Base-by-base conservation (phyloP, 495 filamentous ascomycete species). In the Lasiosphaeris hirsuta region DNA sequence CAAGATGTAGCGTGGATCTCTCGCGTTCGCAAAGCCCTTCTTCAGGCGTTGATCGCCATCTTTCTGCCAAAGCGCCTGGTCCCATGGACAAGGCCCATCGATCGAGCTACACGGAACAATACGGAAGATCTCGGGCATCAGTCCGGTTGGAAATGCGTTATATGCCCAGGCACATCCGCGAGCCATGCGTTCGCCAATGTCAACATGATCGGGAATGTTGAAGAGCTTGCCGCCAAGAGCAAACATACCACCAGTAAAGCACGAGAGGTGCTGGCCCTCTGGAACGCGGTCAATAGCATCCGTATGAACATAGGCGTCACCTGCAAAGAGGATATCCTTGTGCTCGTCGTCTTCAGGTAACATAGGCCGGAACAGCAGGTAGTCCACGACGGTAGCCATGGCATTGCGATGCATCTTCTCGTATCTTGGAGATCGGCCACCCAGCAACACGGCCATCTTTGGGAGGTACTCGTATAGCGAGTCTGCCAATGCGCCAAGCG, bases 151-250 rank as follows among this genome's bases (percentile, higher is more conserved):
- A 19, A 86, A 86, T 7, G 82, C 75, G 40, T 86, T 76, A 70
- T 96, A 96, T 2, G 88, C 82, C 90, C 88, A 96, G 11, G 92
- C 80, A 65, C 91, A 96, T 35, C 90, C 91, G 57, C 92, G 86
- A 0, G 86, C 88, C 23, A 95, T 72, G 65, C 89, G 87, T 44
- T 77, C 71, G 13, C 85, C 91, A 39, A 89, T 78, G 1, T 86
- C 78, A 37, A 94, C 67, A 65, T 96, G 88, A 7, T 77, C 76
- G 4, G 81, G 74, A 39, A 85, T 79, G 11, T 78, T 72, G 54
- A 92, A 85, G 2, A 89, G 74, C 68, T 84, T 87, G 37, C 87
- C 85, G 15, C 88, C 91, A 17, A 96, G 71, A 7, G 84, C 89
- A 42, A 92, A 81, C 89, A 95, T 94, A 30, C 89, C 91, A 14